Conservation (phyloP, 805 yeast genomes). For the Jamesozyma lodderae region DNA sequence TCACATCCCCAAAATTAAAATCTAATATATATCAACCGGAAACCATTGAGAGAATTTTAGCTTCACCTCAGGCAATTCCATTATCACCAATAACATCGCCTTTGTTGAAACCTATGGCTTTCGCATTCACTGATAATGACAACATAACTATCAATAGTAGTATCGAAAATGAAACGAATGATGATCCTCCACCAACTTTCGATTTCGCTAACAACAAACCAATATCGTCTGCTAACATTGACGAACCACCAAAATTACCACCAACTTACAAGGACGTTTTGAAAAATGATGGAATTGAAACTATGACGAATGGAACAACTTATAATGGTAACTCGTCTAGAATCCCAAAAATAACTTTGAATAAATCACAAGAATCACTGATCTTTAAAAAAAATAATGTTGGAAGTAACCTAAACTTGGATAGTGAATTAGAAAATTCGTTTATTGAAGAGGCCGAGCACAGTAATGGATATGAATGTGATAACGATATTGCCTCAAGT, state of each 20-base stretch:
- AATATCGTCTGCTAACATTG: background rate
- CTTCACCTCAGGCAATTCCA: constrained; percentile 62
- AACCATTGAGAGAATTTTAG: constrained; percentile 35
- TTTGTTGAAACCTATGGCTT: constrained; percentile 42
- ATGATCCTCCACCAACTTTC: constrained; percentile 16
- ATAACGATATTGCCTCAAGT: constrained; percentile 13
- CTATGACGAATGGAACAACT: background rate
- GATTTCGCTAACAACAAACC: constrained; percentile 9
- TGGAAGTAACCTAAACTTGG: constrained; percentile 4
- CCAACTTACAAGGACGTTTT: constrained; percentile 31
- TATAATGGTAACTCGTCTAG: background rate
- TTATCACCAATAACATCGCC: constrained; percentile 41
- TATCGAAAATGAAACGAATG: background rate
- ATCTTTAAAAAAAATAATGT: background rate
- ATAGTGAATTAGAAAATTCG: constrained; percentile 5
- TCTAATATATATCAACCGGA: constrained; percentile 51
- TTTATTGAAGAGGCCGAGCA: constrained; percentile 4
- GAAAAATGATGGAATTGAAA: constrained; percentile 11
- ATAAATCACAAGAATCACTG: constrained; percentile 12
- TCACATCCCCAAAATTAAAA: constrained; percentile 28
- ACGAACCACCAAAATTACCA: constrained; percentile 24
- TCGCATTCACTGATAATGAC: constrained; percentile 1
- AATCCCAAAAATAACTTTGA: constrained; percentile 7
- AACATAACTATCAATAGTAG: background rate
- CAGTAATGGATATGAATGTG: too few relatives aligned